Evolutionary conservation across 768 basidiomycete species (phyloP).

Genomic region (Baorangia bicolor): DNA sequence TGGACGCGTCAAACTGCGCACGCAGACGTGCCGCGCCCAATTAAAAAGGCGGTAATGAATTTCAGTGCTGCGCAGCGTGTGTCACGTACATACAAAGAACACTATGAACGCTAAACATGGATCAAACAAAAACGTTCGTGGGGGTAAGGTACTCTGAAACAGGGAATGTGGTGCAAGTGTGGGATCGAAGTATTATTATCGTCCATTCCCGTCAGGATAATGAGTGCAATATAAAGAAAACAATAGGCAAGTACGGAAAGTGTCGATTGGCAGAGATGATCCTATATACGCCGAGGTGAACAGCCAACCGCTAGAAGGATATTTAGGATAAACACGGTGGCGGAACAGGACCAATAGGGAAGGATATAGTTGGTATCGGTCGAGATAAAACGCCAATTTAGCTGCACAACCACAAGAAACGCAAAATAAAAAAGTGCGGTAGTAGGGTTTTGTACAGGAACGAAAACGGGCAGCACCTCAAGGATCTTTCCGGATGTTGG

Average conservation of each 20-base stretch:
- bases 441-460: not conserved
- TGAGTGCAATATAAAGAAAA: not conserved
- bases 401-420: not conserved
- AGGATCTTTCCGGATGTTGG: constrained; percentile 43
- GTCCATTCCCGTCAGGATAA: constrained; percentile 7
- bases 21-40: not conserved
- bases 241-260: not conserved
- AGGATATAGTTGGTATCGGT: constrained; percentile 4
- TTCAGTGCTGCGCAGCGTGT: constrained; percentile 3
- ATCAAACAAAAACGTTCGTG: not conserved
- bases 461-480: not conserved
- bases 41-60: not conserved
- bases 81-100: not conserved
- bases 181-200: not conserved
- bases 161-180: not conserved
- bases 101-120: not conserved
- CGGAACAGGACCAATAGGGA: not conserved
- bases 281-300: constrained; percentile 1
- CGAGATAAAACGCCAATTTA: not conserved
- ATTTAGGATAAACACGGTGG: not conserved
- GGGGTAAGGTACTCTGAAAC: not conserved
- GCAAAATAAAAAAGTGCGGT: not conserved
- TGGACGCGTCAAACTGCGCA: not conserved
- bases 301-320: not conserved
- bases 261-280: not conserved